A percentile compares a stretch with the other conserved stretches of the same genome.
These are phyloP conservation scores for Daldinia decipiens DNA, from an alignment of 495 filamentous ascomycete genomes.

Conservation along the genomic window DNA sequence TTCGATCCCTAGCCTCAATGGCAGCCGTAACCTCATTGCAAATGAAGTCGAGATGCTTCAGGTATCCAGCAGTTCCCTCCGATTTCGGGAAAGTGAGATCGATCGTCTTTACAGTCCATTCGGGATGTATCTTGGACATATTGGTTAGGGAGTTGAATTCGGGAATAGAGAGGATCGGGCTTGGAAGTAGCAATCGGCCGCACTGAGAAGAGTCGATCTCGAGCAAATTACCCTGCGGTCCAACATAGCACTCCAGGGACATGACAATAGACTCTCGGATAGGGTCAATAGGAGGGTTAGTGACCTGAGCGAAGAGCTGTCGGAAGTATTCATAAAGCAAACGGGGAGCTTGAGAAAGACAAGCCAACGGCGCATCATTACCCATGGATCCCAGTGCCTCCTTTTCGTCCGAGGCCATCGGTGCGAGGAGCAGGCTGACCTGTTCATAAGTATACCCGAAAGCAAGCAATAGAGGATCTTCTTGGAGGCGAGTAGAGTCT, in stretches of 20 bases:
- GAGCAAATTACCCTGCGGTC: slow-evolving; percentile 95
- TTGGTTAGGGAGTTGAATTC: slow-evolving; percentile 92
- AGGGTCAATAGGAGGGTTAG: slow-evolving; percentile 97
- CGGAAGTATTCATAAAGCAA: slow-evolving; percentile 98
- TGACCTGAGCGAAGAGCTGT: slow-evolving; percentile 98
- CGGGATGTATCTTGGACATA: slow-evolving; percentile 75
- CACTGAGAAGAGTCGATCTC: slow-evolving; percentile 95
- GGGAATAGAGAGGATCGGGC: slow-evolving; percentile 88
- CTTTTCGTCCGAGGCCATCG: slow-evolving; percentile 99
- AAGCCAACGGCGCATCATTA: slow-evolving; percentile 96
- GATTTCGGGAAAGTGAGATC: slow-evolving; percentile 95
- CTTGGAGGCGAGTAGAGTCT: slow-evolving; percentile 80
- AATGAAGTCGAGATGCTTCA: slow-evolving; percentile 89
- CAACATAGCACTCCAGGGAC: slow-evolving; percentile 97
- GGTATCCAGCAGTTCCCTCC: slow-evolving; percentile 86
- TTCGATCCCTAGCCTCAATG: slow-evolving; percentile 83
- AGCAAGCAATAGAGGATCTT: slow-evolving; percentile 84
- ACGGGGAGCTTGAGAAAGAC: slow-evolving; percentile 87
- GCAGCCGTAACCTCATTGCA: slow-evolving; percentile 87
- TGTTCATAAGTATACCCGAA: slow-evolving; percentile 99
- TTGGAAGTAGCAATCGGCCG: slow-evolving; percentile 84
- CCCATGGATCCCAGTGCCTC: slow-evolving; percentile 99
- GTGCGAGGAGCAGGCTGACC: slow-evolving; percentile 90
- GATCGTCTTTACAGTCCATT: slow-evolving; percentile 93
- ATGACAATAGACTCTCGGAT: slow-evolving; percentile 99